Conservation (phyloP, 108 stramenopile genomes). For the Cyclostephanos invisitatus region DNA sequence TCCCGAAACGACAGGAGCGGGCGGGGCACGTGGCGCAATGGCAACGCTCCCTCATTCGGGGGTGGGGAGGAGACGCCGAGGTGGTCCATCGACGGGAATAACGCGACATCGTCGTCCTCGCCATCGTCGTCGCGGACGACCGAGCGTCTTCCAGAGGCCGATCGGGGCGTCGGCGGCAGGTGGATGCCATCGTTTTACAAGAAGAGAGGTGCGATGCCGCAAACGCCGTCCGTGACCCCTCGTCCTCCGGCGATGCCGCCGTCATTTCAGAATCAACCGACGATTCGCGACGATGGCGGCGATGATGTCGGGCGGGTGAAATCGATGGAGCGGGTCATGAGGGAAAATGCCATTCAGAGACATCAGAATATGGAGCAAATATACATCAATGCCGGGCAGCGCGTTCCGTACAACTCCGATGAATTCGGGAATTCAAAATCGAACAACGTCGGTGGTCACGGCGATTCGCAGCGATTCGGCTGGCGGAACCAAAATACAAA, state of each 20-base stretch:
- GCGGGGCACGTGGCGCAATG: not conserved
- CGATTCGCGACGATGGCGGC: not conserved
- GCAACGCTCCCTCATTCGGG: not conserved
- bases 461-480: not conserved
- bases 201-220: not conserved
- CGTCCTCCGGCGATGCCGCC: not conserved
- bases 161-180: not conserved
- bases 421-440: conserved; percentile 11
- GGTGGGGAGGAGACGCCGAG: not conserved
- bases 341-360: conserved; percentile 19
- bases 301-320: not conserved
- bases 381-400: conserved; percentile 38
- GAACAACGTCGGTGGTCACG: not conserved
- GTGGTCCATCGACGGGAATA: not conserved
- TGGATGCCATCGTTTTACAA: conserved; percentile 22
- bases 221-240: not conserved
- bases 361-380: conserved; percentile 39
- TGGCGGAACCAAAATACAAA: conserved; percentile 5
- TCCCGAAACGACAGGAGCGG: not conserved
- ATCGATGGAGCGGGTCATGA: conserved; percentile 37
- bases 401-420: conserved; percentile 27
- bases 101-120: not conserved
- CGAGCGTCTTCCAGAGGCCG: not conserved
- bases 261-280: conserved; percentile 5
- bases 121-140: not conserved